Evolutionary conservation across 306 rosid genomes (phyloP), one percentile per base, ranked within the genome.

Genomic region (Glycine tomentella): DNA sequence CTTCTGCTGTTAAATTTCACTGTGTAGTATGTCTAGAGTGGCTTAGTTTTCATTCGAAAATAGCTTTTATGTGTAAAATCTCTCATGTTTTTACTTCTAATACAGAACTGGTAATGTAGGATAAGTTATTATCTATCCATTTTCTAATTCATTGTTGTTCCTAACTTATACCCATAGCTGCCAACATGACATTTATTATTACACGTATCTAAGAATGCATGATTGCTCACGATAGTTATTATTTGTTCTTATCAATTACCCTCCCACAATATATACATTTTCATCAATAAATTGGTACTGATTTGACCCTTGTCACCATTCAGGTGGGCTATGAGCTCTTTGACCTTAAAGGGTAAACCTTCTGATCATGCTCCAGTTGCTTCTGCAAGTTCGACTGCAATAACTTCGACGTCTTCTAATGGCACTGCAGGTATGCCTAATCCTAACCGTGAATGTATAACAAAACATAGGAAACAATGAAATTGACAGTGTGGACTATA

Each of bases 321-420:
- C 88, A 96, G 99, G 81, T 96, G 99, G 99, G 99, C 99, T 57
- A 93, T 96, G 99, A 96, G 99, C 88, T 96, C 99, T 76, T 88
- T 96, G 91, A 96, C 99, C 82, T 87, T 92, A 56, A 96, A 96
- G 89, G 94, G 93, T 25, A 96, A 90, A 78, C 96, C 97, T 78
- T 91, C 97, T 84, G 99, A 93, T 69, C 92, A 93, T 80, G 93
- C 89, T 76, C 88, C 97, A 46, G 87, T 90, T 81, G 73, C 92
- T 84, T 86, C 96, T 81, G 91, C 48, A 8, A 93, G 85, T 81
- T 82, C 92, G 34, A 83, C 86, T 46, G 62, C 82, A 51, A 84
- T 89, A 55, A 70, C 93, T 42, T 74, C 90, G 63, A 84, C 89
- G n/a, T 75, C 93, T 80, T 91, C 97, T 10, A 85, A 81, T 87